phyloP scores from a whole-genome alignment of 352 stramenopile species.

The Plasmopara muralis region DNA sequence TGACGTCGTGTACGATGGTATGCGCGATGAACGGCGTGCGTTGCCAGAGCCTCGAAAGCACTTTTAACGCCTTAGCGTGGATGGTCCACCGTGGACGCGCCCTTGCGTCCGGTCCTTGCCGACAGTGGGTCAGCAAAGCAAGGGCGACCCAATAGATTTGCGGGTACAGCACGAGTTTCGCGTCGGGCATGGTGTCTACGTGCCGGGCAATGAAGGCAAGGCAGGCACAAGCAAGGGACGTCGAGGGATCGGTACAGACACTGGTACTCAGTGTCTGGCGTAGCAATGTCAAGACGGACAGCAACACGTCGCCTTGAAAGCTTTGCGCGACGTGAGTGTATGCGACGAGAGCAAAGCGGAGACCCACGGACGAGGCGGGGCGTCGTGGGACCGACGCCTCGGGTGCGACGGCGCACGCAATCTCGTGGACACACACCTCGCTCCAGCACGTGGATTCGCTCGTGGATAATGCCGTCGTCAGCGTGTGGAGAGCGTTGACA shows the following conservation, averaged over 20 bases:
- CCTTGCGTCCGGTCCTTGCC: constrained; percentile 9
- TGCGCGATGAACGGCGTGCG: constrained; percentile 45
- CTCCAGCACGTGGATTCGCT: constrained; percentile 36
- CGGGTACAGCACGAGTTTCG: constrained; percentile 59
- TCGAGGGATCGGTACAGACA: constrained; percentile 5
- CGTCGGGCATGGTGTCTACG: constrained; percentile 38
- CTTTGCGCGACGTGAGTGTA: constrained; percentile 39
- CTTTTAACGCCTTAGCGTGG: constrained; percentile 25
- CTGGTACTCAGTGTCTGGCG: constrained; percentile 19
- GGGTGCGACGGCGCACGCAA: constrained; percentile 34
- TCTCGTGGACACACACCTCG: constrained; percentile 53
- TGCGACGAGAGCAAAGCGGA: constrained; percentile 47
- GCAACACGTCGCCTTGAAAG: constrained; percentile 58
- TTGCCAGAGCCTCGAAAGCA: constrained; percentile 38
- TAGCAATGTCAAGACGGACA: constrained; percentile 50
- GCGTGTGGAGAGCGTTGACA: constrained; percentile 14
- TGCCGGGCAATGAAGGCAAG: constrained; percentile 34
- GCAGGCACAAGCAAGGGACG: constrained; percentile 38
- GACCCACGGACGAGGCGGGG: constrained; percentile 22
- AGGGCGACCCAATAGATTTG: constrained; percentile 71
- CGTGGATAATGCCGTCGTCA: constrained; percentile 27
- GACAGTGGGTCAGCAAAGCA: constrained; percentile 57
- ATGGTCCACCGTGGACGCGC: constrained; percentile 8
- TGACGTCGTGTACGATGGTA: constrained; percentile 34
- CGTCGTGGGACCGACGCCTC: constrained; percentile 1